phyloP scores from a whole-genome alignment of 225 moss, liverwort and hornwort genomes.

The Bryum argenteum region DNA sequence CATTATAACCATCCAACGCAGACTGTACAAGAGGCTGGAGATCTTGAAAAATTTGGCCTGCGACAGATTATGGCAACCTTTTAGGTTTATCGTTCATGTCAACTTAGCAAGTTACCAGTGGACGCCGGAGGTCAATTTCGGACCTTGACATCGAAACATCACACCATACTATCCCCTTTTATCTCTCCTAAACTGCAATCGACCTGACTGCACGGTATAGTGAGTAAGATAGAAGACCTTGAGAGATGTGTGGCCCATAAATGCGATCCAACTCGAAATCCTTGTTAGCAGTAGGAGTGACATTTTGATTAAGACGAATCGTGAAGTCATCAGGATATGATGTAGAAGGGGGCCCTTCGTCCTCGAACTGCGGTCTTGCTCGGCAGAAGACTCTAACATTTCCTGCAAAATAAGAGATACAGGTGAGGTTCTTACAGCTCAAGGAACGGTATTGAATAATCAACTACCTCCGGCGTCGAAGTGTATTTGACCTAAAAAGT shows the following conservation, averaged over 20 bases:
- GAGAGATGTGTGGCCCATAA: slow-evolving; percentile 89
- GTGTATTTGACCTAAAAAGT: slow-evolving; percentile 6
- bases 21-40: slow-evolving; percentile 91
- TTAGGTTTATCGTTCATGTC: slow-evolving; percentile 9
- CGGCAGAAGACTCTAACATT: slow-evolving; percentile 85
- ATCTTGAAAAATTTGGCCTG: slow-evolving; percentile 79
- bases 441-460: not conserved
- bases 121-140: not conserved
- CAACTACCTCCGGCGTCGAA: slow-evolving; percentile 1
- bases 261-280: slow-evolving; percentile 91
- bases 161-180: not conserved
- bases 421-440: slow-evolving; percentile 25
- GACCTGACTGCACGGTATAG: not conserved
- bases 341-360: slow-evolving; percentile 83
- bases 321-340: slow-evolving; percentile 83
- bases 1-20: slow-evolving; percentile 90
- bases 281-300: slow-evolving; percentile 59
- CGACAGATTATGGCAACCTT: slow-evolving; percentile 9
- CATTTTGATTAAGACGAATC: slow-evolving; percentile 70
- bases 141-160: slow-evolving; percentile 9
- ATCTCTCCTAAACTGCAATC: not conserved
- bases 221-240: slow-evolving; percentile 53
- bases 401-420: slow-evolving; percentile 44
- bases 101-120: slow-evolving; percentile 8
- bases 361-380: slow-evolving; percentile 94